phyloP scores from a whole-genome alignment of 2,329 filamentous ascomycete genomes.

The Sphaerulina populicola region DNA sequence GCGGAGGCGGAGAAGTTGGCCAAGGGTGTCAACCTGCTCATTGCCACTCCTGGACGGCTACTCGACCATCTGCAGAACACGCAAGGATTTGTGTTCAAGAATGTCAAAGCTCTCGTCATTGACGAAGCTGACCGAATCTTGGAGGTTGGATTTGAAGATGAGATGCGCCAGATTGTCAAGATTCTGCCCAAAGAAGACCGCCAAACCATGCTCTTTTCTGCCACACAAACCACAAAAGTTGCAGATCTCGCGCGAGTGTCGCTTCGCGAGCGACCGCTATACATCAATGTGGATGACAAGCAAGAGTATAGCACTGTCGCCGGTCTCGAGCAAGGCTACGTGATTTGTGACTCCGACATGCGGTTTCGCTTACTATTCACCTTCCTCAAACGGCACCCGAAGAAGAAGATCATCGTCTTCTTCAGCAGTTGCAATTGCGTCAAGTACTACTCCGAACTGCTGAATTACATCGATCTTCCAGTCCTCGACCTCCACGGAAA shows the following conservation, averaged over 20 bases:
- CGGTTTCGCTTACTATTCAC: slow-evolving; percentile 90
- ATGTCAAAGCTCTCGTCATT: slow-evolving; percentile 83
- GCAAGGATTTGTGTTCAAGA: slow-evolving; percentile 81
- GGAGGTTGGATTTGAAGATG: slow-evolving; percentile 96
- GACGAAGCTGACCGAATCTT: slow-evolving; percentile 95
- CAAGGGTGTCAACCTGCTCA: slow-evolving; percentile 90
- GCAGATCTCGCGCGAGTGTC: slow-evolving; percentile 94
- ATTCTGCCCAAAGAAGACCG: slow-evolving; percentile 78
- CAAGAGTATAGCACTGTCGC: slow-evolving; percentile 88
- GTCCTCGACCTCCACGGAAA: slow-evolving; percentile 85
- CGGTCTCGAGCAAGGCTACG: slow-evolving; percentile 90
- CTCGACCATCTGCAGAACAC: slow-evolving; percentile 94
- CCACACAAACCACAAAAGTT: slow-evolving; percentile 96
- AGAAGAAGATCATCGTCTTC: slow-evolving; percentile 98
- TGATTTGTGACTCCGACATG: slow-evolving; percentile 86
- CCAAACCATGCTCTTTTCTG: slow-evolving; percentile 97
- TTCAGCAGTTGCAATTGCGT: slow-evolving; percentile 75
- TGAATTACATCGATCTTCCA: slow-evolving; percentile 95
- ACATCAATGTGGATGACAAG: slow-evolving; percentile 91
- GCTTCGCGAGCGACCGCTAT: slow-evolving; percentile 78
- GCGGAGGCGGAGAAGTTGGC: slow-evolving; percentile 89
- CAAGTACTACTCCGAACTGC: slow-evolving; percentile 88
- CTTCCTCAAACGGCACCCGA: slow-evolving; percentile 82
- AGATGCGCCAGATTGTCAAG: slow-evolving; percentile 94
- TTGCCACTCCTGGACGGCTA: slow-evolving; percentile 85